Percentiles rank a stretch among this genome's conserved stretches.
phyloP scores from a whole-genome alignment of 495 filamentous ascomycete species.

The Pyronema omphalodes region DNA sequence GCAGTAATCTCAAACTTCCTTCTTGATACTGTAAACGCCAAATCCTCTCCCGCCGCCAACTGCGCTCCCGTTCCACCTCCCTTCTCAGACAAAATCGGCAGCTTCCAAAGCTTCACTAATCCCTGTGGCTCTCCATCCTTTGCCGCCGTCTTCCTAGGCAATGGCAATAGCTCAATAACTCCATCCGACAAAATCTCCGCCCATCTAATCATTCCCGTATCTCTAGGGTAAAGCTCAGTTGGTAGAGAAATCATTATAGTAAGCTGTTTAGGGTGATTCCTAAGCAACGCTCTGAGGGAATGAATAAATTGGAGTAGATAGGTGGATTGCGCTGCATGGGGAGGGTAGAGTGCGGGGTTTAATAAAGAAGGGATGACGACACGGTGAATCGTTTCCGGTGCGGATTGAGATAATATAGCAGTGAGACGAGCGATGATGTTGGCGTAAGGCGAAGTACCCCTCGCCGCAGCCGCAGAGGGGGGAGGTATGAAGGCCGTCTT shows the following conservation, averaged over 20 bases:
- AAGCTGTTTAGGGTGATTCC: constrained; percentile 42
- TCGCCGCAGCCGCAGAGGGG: constrained; percentile 3
- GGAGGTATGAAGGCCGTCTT: constrained; percentile 39
- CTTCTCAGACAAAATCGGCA: constrained; percentile 74
- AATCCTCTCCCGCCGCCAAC: constrained; percentile 50
- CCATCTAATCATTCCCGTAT: constrained; percentile 65
- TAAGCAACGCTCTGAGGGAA: constrained; percentile 53
- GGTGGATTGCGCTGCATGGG: constrained; percentile 43
- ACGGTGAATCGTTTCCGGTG: constrained; percentile 51
- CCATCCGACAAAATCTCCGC: constrained; percentile 72
- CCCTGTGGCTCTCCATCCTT: constrained; percentile 50
- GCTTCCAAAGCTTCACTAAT: constrained; percentile 57
- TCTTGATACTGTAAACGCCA: constrained; percentile 75
- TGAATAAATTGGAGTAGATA: constrained; percentile 73
- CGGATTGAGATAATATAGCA: constrained; percentile 36
- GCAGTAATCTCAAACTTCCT: constrained; percentile 70
- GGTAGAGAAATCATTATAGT: constrained; percentile 65
- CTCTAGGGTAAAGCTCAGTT: constrained; percentile 61
- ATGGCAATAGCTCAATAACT: constrained; percentile 71
- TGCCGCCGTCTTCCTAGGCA: constrained; percentile 31
- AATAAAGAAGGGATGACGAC: constrained; percentile 68
- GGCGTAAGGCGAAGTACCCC: constrained; percentile 38
- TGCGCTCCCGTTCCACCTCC: constrained; percentile 57
- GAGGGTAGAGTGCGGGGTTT: constrained; percentile 63
- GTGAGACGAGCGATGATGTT: constrained; percentile 43